Conservation (phyloP, 192 early-diverging fungal species). For the Dissophora globulifera region DNA sequence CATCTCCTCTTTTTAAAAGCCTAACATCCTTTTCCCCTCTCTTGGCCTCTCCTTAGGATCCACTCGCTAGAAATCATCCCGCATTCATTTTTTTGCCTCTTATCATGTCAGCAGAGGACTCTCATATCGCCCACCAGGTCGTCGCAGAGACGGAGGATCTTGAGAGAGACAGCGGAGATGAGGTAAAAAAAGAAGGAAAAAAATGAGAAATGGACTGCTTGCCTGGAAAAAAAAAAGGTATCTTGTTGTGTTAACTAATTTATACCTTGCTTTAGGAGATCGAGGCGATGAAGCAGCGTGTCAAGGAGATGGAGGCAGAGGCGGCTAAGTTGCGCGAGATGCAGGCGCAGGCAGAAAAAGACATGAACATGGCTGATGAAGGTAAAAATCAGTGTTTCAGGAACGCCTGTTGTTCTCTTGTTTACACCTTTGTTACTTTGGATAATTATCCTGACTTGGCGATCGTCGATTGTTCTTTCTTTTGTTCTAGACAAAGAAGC, state of each 20-base stretch:
- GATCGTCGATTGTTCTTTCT: neutral
- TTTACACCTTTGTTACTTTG: neutral
- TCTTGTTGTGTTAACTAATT: neutral
- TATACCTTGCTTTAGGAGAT: constrained; percentile 69
- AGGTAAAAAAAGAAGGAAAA: no score
- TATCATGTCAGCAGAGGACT: constrained; percentile 45
- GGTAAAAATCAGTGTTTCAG: constrained; percentile 53
- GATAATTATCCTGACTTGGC: no score
- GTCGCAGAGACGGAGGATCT: constrained; percentile 27
- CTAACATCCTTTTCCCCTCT: no score
- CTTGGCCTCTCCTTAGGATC: no score
- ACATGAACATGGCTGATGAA: constrained; percentile 68
- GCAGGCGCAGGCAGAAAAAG: constrained; percentile 81
- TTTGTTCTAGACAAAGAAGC: constrained; percentile 67
- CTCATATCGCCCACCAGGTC: constrained; percentile 5
- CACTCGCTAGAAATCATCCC: no score
- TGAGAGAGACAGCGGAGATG: constrained; percentile 41
- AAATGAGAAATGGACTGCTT: neutral
- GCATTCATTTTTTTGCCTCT: no score
- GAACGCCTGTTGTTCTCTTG: neutral
- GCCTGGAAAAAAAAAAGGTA: no score
- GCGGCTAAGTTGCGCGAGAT: constrained; percentile 82
- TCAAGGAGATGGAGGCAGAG: constrained; percentile 86
- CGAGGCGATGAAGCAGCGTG: constrained; percentile 80
- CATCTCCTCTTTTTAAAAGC: no score